These are phyloP conservation scores for Linderina pennispora DNA, from an alignment of 192 early-diverging fungal species.

Conservation along the genomic window DNA sequence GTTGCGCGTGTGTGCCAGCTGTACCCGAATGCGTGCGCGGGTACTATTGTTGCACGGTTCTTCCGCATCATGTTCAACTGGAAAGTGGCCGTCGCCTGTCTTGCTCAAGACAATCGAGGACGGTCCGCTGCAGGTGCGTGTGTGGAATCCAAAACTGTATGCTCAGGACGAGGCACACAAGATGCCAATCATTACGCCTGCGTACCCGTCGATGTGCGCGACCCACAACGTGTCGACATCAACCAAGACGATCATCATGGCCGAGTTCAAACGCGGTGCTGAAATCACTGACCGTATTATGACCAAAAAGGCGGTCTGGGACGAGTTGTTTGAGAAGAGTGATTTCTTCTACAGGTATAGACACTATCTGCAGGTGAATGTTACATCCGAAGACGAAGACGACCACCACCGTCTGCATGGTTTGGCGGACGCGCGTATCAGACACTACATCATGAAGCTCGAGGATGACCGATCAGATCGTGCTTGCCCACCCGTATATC, in stretches of 20 bases:
- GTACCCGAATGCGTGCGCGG: slow-evolving; percentile 90
- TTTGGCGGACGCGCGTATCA: slow-evolving; percentile 84
- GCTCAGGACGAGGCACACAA: slow-evolving; percentile 71
- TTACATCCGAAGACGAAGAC: slow-evolving; percentile 66
- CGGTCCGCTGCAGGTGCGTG: slow-evolving; percentile 76
- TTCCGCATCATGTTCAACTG: slow-evolving; percentile 84
- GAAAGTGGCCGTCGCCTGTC: slow-evolving; percentile 94
- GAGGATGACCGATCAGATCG: slow-evolving; percentile 67
- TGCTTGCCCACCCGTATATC: slow-evolving; percentile 84
- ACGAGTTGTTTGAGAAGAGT: slow-evolving; percentile 78
- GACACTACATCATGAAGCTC: slow-evolving; percentile 80
- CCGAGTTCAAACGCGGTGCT: slow-evolving; percentile 78
- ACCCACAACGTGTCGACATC: slow-evolving; percentile 94
- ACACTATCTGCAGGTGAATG: slow-evolving; percentile 87
- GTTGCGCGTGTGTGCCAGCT: slow-evolving; percentile 93
- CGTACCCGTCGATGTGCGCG: slow-evolving; percentile 97
- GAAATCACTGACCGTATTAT: slow-evolving; percentile 74
- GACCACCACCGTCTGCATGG: slow-evolving; percentile 78
- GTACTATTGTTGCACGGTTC: slow-evolving; percentile 79
- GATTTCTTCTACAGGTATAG: slow-evolving; percentile 85
- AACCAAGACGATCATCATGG: slow-evolving; percentile 73
- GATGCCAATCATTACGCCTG: slow-evolving; percentile 99
- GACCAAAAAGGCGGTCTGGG: slow-evolving; percentile 69
- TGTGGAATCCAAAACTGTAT: slow-evolving; percentile 95
- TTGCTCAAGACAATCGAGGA: slow-evolving; percentile 81